These are phyloP conservation scores for Curvularia eragrostidis DNA, from an alignment of 2,329 filamentous ascomycete species.

Conservation along the genomic window DNA sequence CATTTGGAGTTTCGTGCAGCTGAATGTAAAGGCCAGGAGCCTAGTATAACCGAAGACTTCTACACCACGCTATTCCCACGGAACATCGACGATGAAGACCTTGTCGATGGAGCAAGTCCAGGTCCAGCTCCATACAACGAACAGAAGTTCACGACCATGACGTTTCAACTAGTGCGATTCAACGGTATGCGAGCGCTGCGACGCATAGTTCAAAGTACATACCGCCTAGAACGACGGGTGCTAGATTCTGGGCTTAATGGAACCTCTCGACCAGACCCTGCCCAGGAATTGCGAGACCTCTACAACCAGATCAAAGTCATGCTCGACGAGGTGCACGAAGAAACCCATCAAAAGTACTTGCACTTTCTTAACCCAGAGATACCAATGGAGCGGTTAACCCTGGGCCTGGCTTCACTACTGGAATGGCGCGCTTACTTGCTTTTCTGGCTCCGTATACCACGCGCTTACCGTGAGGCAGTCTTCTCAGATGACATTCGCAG, in stretches of 20 bases:
- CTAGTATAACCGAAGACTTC: constrained; percentile 46
- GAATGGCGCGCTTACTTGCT: constrained; percentile 50
- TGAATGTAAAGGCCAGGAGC: constrained; percentile 51
- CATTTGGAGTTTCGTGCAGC: constrained; percentile 49
- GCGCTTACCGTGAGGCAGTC: constrained; percentile 46
- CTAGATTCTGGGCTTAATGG: constrained; percentile 44
- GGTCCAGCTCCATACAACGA: constrained; percentile 42
- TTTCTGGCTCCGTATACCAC: constrained; percentile 50
- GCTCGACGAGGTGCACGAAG: constrained; percentile 46
- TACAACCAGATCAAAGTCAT: constrained; percentile 48
- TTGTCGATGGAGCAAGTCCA: constrained; percentile 46
- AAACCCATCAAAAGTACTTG: constrained; percentile 43
- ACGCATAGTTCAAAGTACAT: constrained; percentile 47
- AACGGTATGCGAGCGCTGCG: constrained; percentile 45
- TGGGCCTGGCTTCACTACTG: constrained; percentile 42
- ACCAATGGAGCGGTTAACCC: constrained; percentile 40
- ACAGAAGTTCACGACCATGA: constrained; percentile 44
- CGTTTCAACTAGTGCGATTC: constrained; percentile 47
- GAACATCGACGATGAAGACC: constrained; percentile 50
- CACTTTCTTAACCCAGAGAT: constrained; percentile 41
- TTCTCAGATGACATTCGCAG: constrained; percentile 45
- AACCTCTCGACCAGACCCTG: constrained; percentile 43
- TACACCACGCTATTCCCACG: constrained; percentile 49
- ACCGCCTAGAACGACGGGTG: constrained; percentile 47
- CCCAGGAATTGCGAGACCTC: constrained; percentile 42